These are phyloP conservation scores for Candida stauntonica DNA, from an alignment of 805 yeast species.

Conservation along the genomic window DNA sequence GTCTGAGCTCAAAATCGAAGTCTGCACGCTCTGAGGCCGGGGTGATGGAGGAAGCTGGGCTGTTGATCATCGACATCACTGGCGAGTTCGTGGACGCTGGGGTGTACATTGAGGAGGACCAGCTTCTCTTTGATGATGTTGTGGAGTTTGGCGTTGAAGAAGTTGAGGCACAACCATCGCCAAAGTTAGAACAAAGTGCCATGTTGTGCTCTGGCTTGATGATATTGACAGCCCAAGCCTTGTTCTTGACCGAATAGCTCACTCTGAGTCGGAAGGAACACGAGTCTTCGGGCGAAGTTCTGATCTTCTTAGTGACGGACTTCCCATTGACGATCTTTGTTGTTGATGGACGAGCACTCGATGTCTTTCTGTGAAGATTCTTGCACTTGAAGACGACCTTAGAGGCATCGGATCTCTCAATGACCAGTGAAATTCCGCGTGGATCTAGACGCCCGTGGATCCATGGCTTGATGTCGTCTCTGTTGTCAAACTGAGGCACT, in stretches of 20 bases:
- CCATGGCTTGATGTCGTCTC: conserved; percentile 29
- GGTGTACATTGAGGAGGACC: conserved; percentile 20
- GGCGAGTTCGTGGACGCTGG: conserved; percentile 25
- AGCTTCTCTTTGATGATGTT: conserved; percentile 18
- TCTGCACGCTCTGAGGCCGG: conserved; percentile 15
- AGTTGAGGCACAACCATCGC: conserved; percentile 11
- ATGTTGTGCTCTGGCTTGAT: conserved; percentile 25
- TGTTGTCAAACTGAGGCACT: conserved; percentile 21
- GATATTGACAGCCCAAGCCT: conserved; percentile 24
- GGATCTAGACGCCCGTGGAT: conserved; percentile 19
- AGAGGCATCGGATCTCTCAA: conserved; percentile 30
- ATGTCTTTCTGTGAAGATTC: conserved; percentile 25
- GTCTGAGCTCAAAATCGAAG: conserved; percentile 11
- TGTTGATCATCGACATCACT: conserved; percentile 9
- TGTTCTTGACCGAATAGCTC: conserved; percentile 25
- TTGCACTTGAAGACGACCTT: conserved; percentile 33
- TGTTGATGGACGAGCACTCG: conserved; percentile 14
- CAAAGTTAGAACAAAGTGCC: conserved; percentile 24
- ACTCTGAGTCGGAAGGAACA: conserved; percentile 30
- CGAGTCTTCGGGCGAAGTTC: conserved; percentile 23
- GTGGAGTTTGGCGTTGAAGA: conserved; percentile 14
- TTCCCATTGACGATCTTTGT: conserved; percentile 10
- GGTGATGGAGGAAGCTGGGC: conserved; percentile 1
- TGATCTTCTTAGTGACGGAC: conserved; percentile 17
- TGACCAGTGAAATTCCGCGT: conserved; percentile 25